Evolutionary conservation across 139 green algal genomes (phyloP).

Genomic region (Coelastrella sp.): DNA sequence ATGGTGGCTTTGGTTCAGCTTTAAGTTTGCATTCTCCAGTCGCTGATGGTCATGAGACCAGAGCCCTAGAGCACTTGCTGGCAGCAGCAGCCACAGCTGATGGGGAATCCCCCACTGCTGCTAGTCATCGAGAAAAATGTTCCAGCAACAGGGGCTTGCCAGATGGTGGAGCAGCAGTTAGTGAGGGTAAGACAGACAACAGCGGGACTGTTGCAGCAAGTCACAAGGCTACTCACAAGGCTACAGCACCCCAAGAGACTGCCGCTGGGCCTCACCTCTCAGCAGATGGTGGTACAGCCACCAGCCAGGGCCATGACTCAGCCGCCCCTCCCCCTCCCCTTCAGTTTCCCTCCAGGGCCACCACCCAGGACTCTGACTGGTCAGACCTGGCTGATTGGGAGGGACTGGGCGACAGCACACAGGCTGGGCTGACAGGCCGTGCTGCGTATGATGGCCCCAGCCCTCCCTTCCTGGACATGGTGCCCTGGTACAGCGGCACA

Average conservation of each 20-base stretch:
- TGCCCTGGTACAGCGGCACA: constrained; percentile 71
- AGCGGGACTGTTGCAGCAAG: not conserved
- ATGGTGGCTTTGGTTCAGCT: constrained; percentile 24
- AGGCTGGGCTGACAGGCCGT: not conserved
- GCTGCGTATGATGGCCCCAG: not conserved
- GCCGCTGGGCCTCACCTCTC: not conserved
- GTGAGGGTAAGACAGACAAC: not conserved
- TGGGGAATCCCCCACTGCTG: not conserved
- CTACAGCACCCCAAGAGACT: not conserved
- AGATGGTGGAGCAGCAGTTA: not conserved
- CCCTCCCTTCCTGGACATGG: constrained; percentile 30
- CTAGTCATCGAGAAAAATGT: constrained; percentile 24
- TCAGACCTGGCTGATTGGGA: not conserved
- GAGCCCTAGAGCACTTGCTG: not conserved
- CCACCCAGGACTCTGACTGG: not conserved
- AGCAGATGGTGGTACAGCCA: too few relatives aligned
- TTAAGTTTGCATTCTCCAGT: constrained; percentile 7
- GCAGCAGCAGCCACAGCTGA: constrained; percentile 10
- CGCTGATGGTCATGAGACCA: not conserved
- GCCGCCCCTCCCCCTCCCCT: not conserved
- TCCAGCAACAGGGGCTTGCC: not conserved
- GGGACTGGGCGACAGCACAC: not conserved
- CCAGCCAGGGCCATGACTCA: not conserved
- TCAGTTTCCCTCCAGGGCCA: not conserved
- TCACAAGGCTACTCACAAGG: not conserved